These are phyloP conservation scores for Heteromeles arbutifolia DNA, from an alignment of 306 rosid genomes.

Conservation along the genomic window DNA sequence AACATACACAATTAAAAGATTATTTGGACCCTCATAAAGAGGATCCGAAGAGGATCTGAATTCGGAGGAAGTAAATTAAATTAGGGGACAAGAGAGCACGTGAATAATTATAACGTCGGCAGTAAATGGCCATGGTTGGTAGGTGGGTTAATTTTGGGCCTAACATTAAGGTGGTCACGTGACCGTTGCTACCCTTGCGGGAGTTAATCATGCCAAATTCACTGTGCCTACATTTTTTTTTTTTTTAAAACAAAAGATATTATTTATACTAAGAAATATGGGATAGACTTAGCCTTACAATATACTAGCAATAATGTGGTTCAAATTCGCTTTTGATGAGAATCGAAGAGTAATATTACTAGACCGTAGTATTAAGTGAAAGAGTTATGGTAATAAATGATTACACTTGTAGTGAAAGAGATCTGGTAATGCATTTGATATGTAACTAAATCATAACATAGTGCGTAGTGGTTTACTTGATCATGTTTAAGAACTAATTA, in stretches of 20 bases:
- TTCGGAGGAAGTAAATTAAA: neutral
- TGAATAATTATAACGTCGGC: constrained; percentile 19
- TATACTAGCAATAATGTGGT: fast-evolving
- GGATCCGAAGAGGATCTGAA: too few species aligned
- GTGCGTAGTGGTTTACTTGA: neutral
- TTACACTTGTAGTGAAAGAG: neutral
- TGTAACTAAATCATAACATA: neutral
- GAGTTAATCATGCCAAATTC: constrained; percentile 17
- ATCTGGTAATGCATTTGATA: neutral
- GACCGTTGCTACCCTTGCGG: neutral
- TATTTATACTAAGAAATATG: fast-evolving
- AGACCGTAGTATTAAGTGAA: too few species aligned
- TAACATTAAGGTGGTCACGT: constrained; percentile 16
- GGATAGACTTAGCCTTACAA: fast-evolving
- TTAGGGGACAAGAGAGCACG: constrained; percentile 7
- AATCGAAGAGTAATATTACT: too few species aligned
- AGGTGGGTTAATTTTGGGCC: neutral
- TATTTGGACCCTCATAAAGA: fast-evolving
- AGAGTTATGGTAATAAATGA: too few species aligned
- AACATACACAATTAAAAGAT: too few species aligned
- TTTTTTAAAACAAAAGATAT: neutral
- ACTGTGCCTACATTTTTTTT: neutral
- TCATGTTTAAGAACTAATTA: neutral
- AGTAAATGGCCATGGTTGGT: neutral
- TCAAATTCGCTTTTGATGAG: too few species aligned